Percentiles rank a stretch among this genome's conserved stretches.
phyloP scores from a whole-genome alignment of 1,284 basidiomycete genomes.

The Phylloporus sp. region DNA sequence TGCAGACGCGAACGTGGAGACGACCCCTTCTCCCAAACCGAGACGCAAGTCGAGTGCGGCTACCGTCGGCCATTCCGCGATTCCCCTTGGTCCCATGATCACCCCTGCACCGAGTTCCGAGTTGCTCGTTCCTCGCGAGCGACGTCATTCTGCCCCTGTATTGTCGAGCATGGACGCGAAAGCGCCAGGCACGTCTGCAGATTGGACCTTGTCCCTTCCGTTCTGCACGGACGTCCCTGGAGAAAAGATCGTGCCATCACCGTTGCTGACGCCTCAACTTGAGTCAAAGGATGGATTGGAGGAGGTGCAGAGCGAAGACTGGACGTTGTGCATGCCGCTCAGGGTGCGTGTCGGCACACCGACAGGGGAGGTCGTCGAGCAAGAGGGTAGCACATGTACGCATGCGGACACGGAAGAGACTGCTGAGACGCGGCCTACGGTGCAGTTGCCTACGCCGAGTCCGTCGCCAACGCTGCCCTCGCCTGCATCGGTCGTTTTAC shows the following conservation, averaged over 20 bases:
- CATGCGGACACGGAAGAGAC: conserved; percentile 2
- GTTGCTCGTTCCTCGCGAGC: conserved; percentile 32
- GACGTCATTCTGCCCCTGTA: conserved; percentile 37
- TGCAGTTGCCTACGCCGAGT: conserved; percentile 33
- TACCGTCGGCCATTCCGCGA: conserved; percentile 10
- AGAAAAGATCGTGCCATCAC: conserved; percentile 22
- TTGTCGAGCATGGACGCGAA: conserved; percentile 17
- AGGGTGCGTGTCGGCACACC: conserved; percentile 15
- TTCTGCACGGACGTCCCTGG: conserved; percentile 35
- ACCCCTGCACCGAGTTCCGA: conserved; percentile 18
- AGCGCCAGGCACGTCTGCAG: conserved; percentile 9
- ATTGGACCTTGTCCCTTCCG: conserved; percentile 38
- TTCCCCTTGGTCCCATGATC: not conserved
- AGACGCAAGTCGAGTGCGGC: conserved; percentile 36
- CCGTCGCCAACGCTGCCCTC: conserved; percentile 30
- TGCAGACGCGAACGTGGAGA: conserved; percentile 23
- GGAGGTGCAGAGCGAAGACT: conserved; percentile 26
- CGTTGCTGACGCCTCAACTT: conserved; percentile 8
- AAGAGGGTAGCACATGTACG: conserved; percentile 6
- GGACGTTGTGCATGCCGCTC: conserved; percentile 39
- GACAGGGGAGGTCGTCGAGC: conserved; percentile 4
- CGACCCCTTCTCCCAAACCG: conserved; percentile 17
- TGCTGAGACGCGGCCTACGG: not conserved
- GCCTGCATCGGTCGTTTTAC: not conserved
- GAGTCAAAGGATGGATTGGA: conserved; percentile 4